Evolutionary conservation across 2,329 filamentous ascomycete species (phyloP), one percentile per base, ranked within the genome.

Genomic region (Emydomyces testavorans): DNA sequence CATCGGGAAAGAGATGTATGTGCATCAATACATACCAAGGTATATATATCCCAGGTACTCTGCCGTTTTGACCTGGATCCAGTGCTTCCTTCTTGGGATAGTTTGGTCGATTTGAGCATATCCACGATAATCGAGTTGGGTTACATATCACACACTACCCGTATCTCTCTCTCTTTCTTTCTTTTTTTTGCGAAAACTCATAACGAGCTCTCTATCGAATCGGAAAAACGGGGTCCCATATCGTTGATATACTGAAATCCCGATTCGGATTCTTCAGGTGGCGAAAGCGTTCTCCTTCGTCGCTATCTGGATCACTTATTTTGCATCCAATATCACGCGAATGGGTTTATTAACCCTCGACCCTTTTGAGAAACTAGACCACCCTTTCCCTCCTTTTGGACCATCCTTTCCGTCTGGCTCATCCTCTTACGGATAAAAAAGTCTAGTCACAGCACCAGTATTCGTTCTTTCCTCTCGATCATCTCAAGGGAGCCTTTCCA

Each of bases 291-390:
- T 39, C 8, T 23, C 28, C 28, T 16, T 39, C 44, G 44, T 23
- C 35, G 35, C 35, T 23, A n/a, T 32, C 32, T 15, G 16, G 15
- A 10, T 41, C 38, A 7, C 20, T 8, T 21, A 2, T 39, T 45
- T 36, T 49, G 39, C 31, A 28, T 24, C 16, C 16, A 44, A 44
- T 23, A 48, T 23, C 36, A 50, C 48, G 29, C 49, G 49, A 50
- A 50, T 50, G 49, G 49, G 49, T 48, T 42, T 50, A 48, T 38
- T 50, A 40, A 37, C 23, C 43, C 38, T 21, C 35, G 35, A 31
- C 29, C 15, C 36, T n/a, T 43, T 37, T 13, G 28, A 38, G 21
- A 29, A 48, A 37, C 38, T 37, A 18, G 21, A 38, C 24, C 35
- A 47, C 28, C 31, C 44, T 16, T 42, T 45, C 18, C 49, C 49